Percentiles rank a stretch among this genome's conserved stretches.
phyloP scores from a whole-genome alignment of 768 basidiomycete species.

The Serendipita indica region DNA sequence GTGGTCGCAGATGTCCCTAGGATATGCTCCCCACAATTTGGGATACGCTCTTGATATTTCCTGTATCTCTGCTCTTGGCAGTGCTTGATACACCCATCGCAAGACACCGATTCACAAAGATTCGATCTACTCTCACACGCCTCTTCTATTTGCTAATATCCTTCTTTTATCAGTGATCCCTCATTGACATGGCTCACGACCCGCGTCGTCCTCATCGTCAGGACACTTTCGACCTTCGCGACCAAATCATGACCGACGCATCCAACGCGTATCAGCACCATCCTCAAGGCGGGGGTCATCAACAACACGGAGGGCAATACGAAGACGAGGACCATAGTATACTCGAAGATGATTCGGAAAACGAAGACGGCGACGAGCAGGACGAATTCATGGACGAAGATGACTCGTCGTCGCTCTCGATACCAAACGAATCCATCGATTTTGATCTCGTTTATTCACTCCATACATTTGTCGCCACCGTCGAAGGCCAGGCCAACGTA shows the following conservation, averaged over 20 bases:
- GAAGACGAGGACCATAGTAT: conserved; percentile 64
- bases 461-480: conserved; percentile 93
- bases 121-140: too few species aligned
- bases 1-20: too few species aligned
- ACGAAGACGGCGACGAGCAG: conserved; percentile 43
- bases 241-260: conserved; percentile 39
- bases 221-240: conserved; percentile 62
- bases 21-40: too few species aligned
- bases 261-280: conserved; percentile 34
- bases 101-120: too few species aligned
- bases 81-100: too few species aligned
- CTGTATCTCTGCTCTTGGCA: too few species aligned
- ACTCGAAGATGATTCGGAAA: conserved; percentile 72
- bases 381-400: conserved; percentile 56
- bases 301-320: conserved; percentile 26
- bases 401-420: conserved; percentile 66
- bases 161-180: too few species aligned
- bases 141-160: too few species aligned
- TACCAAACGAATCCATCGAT: conserved; percentile 85
- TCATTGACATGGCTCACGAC: conserved; percentile 7
- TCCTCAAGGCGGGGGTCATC: conserved; percentile 27
- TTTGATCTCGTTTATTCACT: conserved; percentile 87
- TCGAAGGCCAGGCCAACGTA: conserved; percentile 96
- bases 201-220: conserved; percentile 24
- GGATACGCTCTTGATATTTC: too few species aligned